Conservation (phyloP, 306 rosid species). For the Crotalaria pallida region DNA sequence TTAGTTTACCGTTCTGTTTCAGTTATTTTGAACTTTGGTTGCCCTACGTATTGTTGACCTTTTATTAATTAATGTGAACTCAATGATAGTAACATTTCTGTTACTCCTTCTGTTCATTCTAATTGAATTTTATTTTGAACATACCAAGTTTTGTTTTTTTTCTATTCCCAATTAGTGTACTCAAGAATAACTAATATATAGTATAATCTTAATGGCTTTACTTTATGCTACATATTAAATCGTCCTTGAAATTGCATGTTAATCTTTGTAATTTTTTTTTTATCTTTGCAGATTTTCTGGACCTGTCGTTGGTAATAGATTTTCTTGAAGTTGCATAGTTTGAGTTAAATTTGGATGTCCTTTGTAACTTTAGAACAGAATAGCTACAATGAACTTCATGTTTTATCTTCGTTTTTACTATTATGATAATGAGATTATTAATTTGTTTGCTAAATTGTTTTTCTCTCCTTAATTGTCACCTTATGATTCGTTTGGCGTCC, state of each 20-base stretch:
- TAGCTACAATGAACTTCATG: conserved; percentile 2
- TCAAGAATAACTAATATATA: background rate
- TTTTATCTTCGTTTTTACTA: background rate
- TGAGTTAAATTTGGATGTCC: background rate
- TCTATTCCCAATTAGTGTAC: background rate
- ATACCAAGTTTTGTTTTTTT: background rate
- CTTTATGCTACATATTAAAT: background rate
- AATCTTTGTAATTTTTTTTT: background rate
- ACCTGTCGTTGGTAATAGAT: background rate
- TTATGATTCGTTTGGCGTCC: background rate
- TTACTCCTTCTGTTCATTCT: background rate
- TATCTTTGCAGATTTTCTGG: conserved; percentile 21
- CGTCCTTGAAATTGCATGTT: background rate
- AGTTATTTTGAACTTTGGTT: too few species aligned
- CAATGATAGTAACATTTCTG: background rate
- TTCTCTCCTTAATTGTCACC: background rate
- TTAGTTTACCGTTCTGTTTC: background rate
- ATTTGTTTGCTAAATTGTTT: background rate
- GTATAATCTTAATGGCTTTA: background rate
- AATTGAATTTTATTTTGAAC: background rate
- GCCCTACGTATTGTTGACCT: background rate
- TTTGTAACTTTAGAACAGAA: conserved; percentile 11
- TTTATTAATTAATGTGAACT: background rate
- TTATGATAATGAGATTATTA: background rate
- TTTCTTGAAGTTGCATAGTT: background rate